Evolutionary conservation across 2,329 filamentous ascomycete species (phyloP), one percentile per base, ranked within the genome.

Genomic region (Beauveria scarabaeidicola): DNA sequence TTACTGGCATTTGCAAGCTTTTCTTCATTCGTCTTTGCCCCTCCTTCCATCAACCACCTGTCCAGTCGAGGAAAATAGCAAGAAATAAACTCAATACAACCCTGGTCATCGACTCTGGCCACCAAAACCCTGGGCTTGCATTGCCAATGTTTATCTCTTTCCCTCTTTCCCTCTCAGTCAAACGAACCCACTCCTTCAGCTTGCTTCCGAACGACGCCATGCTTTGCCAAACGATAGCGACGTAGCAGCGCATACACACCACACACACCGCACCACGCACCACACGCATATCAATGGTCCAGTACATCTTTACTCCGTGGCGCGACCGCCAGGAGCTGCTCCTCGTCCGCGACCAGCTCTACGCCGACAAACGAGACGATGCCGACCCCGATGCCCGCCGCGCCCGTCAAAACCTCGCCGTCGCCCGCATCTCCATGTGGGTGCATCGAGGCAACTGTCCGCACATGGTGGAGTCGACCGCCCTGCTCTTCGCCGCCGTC

Each of bases 401-500:
- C 9, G 13, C 47, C 52, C 52, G 19, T 52, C 75, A 77, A 66
- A 73, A 77, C 62, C 65, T 69, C 54, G 79, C 83, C 61, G 81
- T 86, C 52, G 80, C 81, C 54, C 77, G 80, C 54, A 83, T 86
- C 52, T 80, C 81, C 46, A 80, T 86, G 73, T 89, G 87, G 87
- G 84, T 88, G 79, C 81, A 87, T 67, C 83, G 88, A 69, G 86
- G 86, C 64, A 84, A 84, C 66, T 88, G 91, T 63, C 89, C 90
- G 58, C 87, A 93, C 74, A 79, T 91, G 72, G 82, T 93, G 58
- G 89, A 93, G 73, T 89, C 87, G 40, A 92, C 89, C 46, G 87
- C 87, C 3, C 80, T 91, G 63, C 77, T 94, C 61, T 83, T 83
- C 64, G 84, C 88, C 62, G 88, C 88, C 29, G 75, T 86, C 21